Conservation (phyloP, 2,329 filamentous ascomycete genomes). For the Cytospora paraplurivora region DNA sequence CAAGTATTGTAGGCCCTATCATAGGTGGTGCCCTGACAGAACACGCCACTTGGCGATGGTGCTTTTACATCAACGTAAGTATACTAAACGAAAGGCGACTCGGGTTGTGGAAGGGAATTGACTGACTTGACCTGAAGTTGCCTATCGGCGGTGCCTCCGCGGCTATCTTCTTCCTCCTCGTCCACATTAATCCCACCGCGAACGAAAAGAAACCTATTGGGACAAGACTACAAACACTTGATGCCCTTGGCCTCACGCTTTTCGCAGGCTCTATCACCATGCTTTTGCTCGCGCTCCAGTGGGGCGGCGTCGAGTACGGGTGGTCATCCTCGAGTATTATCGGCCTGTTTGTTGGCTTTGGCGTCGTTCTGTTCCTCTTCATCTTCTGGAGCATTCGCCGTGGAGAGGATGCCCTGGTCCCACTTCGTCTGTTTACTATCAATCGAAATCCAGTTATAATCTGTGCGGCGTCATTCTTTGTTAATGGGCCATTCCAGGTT, state of each 20-base stretch:
- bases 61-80: conserved; percentile 44
- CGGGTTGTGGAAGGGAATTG: not conserved
- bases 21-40: conserved; percentile 43
- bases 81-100: not conserved
- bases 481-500: conserved; percentile 46
- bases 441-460: conserved; percentile 46
- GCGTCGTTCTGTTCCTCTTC: conserved; percentile 36
- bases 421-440: conserved; percentile 36
- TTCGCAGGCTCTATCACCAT: conserved; percentile 49
- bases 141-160: conserved; percentile 41
- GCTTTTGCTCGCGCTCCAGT: conserved; percentile 51
- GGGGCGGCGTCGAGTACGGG: conserved; percentile 56
- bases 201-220: not conserved
- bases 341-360: conserved; percentile 38
- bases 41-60: conserved; percentile 44
- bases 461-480: conserved; percentile 44
- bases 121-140: conserved; percentile 25
- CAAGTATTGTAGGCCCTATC: conserved; percentile 39
- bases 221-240: conserved; percentile 16
- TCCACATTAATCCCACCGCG: not conserved
- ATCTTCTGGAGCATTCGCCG: conserved; percentile 41
- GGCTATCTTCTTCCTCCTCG: conserved; percentile 36
- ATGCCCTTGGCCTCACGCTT: conserved; percentile 43
- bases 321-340: conserved; percentile 51
- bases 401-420: conserved; percentile 46